These are phyloP conservation scores for Cystoderma amianthinum DNA, from an alignment of 768 basidiomycete species.

Conservation along the genomic window DNA sequence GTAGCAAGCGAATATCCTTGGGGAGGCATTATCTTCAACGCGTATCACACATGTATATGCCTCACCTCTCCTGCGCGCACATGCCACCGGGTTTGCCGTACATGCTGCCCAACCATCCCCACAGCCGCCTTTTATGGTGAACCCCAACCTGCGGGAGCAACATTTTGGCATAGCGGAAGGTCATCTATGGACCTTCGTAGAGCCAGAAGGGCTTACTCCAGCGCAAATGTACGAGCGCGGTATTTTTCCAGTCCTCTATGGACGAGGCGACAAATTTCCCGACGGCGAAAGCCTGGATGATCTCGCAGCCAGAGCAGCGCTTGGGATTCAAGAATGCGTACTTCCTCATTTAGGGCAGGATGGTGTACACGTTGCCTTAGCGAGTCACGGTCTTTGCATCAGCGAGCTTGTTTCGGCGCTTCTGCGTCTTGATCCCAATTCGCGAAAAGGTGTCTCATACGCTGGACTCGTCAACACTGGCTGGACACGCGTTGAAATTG, in stretches of 20 bases:
- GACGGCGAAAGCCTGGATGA: constrained; percentile 65
- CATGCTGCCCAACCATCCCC: constrained; percentile 21
- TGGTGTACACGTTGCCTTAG: constrained; percentile 40
- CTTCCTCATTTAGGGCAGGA: constrained; percentile 44
- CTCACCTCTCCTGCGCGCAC: constrained; percentile 61
- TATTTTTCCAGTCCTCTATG: constrained; percentile 45
- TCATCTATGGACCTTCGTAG: constrained; percentile 33
- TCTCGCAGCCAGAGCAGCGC: constrained; percentile 44
- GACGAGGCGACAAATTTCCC: constrained; percentile 49
- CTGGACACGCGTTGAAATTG: constrained; percentile 55
- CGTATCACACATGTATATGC: constrained; percentile 53
- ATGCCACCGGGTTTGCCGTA: constrained; percentile 53
- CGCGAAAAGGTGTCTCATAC: constrained; percentile 25
- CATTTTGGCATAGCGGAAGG: constrained; percentile 72
- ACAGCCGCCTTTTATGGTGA: not conserved
- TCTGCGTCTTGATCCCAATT: constrained; percentile 40
- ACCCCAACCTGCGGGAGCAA: constrained; percentile 50
- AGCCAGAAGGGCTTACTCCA: constrained; percentile 16
- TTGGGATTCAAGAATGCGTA: constrained; percentile 45
- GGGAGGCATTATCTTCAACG: constrained; percentile 37
- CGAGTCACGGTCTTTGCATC: constrained; percentile 74
- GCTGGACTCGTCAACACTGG: constrained; percentile 62
- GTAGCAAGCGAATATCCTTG: constrained; percentile 60
- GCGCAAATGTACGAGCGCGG: constrained; percentile 41
- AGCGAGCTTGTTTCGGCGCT: constrained; percentile 51